These are phyloP conservation scores for Cokeromyces recurvatus DNA, from an alignment of 371 early-diverging fungal genomes.

Conservation along the genomic window DNA sequence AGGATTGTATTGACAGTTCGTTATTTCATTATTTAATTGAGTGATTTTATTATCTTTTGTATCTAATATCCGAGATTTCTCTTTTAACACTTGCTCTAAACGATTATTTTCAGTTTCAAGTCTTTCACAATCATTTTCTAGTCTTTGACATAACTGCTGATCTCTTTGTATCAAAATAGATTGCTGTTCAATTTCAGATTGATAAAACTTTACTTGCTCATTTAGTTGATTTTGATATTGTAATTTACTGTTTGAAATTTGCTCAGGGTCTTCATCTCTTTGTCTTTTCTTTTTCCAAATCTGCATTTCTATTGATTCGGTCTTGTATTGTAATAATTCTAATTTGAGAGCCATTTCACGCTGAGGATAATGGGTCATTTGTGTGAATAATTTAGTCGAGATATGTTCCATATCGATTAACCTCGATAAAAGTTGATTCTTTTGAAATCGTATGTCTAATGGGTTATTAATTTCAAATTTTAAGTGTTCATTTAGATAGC, in stretches of 20 bases:
- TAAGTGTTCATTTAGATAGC: no score
- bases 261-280: conserved; percentile 5
- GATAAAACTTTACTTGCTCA: conserved; percentile 24
- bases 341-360: conserved; percentile 14
- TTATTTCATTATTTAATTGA: conserved; percentile 14
- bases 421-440: conserved; percentile 3
- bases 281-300: conserved; percentile 18
- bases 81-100: conserved; percentile 28
- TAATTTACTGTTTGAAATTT: not conserved
- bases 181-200: conserved; percentile 29
- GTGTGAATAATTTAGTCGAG: conserved; percentile 17
- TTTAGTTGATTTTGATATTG: conserved; percentile 26
- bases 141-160: conserved; percentile 3
- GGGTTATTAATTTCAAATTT: no score
- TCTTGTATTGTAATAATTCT: conserved; percentile 16
- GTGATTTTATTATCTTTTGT: conserved; percentile 28
- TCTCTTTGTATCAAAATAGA: conserved; percentile 18
- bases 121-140: conserved; percentile 15
- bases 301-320: conserved; percentile 23
- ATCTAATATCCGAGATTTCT: conserved; percentile 27
- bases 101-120: conserved; percentile 16
- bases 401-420: conserved; percentile 26
- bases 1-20: not conserved
- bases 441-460: no score
- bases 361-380: conserved; percentile 10